Conservation (phyloP, 768 basidiomycete species). For the Coprinopsis marcescibilis region DNA sequence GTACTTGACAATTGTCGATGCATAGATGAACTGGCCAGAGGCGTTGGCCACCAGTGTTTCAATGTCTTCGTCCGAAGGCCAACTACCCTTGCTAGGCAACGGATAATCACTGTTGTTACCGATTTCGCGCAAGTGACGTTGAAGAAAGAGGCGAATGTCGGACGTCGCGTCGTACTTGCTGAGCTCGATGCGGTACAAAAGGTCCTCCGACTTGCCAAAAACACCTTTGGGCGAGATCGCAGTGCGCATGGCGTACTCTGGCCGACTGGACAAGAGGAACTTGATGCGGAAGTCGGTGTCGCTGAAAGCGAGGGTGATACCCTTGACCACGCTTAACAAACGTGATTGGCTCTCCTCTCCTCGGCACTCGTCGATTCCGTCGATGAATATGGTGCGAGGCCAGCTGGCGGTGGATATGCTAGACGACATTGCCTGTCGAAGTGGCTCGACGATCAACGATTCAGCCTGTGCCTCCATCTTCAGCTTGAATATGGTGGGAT, state of each 20-base stretch:
- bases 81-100: neutral
- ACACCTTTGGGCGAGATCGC: neutral
- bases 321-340: conserved; percentile 5
- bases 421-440: neutral
- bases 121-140: neutral
- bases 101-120: neutral
- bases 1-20: conserved; percentile 10
- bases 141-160: conserved; percentile 3
- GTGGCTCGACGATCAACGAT: conserved; percentile 5
- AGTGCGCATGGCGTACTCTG: conserved; percentile 8
- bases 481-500: neutral
- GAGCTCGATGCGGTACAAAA: neutral
- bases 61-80: conserved; percentile 9
- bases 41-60: conserved; percentile 7
- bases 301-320: no score
- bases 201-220: neutral
- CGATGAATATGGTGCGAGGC: conserved; percentile 2
- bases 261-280: conserved; percentile 11
- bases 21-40: conserved; percentile 13
- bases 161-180: conserved; percentile 3
- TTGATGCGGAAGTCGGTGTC: conserved; percentile 1
- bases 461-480: conserved; percentile 6
- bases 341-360: conserved; percentile 6
- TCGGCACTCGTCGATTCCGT: conserved; percentile 12
- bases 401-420: neutral